Conservation (phyloP, 768 basidiomycete species). For the Macrolepiota dolichaula region DNA sequence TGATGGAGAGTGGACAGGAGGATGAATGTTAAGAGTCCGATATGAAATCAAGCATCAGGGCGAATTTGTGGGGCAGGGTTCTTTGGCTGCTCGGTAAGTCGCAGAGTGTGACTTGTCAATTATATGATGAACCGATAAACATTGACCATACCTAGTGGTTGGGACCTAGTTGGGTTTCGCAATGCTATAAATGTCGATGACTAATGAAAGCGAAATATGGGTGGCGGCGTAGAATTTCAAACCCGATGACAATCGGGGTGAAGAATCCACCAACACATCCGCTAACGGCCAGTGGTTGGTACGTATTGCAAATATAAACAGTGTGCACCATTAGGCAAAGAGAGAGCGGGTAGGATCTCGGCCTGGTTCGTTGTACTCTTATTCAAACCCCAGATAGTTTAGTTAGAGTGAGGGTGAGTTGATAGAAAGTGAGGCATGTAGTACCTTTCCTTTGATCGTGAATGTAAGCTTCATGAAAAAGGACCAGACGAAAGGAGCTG, state of each 20-base stretch:
- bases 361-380: neutral
- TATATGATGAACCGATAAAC: neutral
- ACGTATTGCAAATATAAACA: neutral
- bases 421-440: neutral
- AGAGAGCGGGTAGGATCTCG: neutral
- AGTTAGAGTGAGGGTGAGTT: neutral
- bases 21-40: conserved; percentile 9
- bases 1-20: neutral
- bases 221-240: neutral
- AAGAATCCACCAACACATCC: neutral
- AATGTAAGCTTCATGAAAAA: neutral
- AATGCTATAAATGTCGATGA: neutral
- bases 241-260: neutral
- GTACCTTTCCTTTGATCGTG: neutral
- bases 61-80: neutral
- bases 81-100: conserved; percentile 4
- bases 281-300: neutral
- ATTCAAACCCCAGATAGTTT: neutral
- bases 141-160: neutral
- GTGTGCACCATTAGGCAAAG: neutral
- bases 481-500: neutral
- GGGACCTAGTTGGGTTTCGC: neutral
- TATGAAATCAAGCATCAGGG: conserved; percentile 6
- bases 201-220: neutral
- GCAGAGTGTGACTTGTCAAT: neutral